Base-by-base conservation (phyloP, 2,329 filamentous ascomycete species). In the Epichloe glyceriae region DNA sequence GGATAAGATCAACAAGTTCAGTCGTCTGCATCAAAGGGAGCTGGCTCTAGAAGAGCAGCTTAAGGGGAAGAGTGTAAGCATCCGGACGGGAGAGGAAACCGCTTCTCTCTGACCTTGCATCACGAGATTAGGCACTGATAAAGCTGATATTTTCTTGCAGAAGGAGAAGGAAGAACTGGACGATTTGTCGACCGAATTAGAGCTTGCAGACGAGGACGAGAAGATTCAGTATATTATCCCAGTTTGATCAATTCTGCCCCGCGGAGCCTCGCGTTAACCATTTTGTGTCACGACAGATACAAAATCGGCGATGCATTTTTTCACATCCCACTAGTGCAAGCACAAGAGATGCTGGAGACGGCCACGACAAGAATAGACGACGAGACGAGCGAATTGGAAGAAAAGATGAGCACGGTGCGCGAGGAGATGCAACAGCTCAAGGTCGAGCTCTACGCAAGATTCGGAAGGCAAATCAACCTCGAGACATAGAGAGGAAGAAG, bases 81-180 rank as follows among this genome's bases (percentile, higher is more conserved):
- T 22, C 19, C 45, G 3, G n/a, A 30, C 14, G 4, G 17, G n/a
- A 30, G n/a, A 17, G 26, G 17, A 39, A n/a, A 6, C 15, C 38
- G 8, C 15, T n/a, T 15, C 10, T n/a, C n/a, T 17, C 17, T n/a
- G 11, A 12, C 30, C 26, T n/a, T 19, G 11, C 33, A 17, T 26
- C 35, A 40, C n/a, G 15, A 17, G 19, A 10, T 38, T 7, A 47
- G 17, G 3, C 5, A n/a, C 37, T 20, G 22, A 22, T 46, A 22
- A 53, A 42, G 10, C 22, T 30, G 39, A 62, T 54, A 50, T 45
- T 51, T 43, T 38, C 8, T 17, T 15, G 50, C 62, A 97, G 91
- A 97, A 97, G 73, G 91, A 97, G 68, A 97, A 96, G 71, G 93
- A 98, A 69, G 93, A 97, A 64, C 79, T 97, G 3, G 90, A 97